phyloP scores from a whole-genome alignment of 2,329 filamentous ascomycete genomes.

The Penicillium sp. region DNA sequence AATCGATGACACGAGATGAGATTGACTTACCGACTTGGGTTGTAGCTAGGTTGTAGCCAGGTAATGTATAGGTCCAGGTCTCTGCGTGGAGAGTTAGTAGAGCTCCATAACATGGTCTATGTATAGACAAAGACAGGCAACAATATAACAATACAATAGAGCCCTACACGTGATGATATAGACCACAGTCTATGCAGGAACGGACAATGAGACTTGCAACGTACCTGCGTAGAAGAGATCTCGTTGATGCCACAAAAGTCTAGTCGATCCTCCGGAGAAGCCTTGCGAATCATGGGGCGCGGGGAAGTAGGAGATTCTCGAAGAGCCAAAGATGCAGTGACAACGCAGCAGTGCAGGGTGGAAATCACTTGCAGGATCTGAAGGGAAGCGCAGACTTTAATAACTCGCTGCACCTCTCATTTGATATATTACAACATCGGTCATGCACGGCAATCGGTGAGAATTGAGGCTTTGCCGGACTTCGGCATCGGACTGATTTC shows the following conservation, averaged over 20 bases:
- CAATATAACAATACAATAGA: neutral
- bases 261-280: conserved; percentile 12
- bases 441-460: conserved; percentile 45
- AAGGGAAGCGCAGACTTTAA: conserved; percentile 33
- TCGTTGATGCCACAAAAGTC: conserved; percentile 7
- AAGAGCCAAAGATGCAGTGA: conserved; percentile 18
- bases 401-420: conserved; percentile 39
- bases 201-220: conserved; percentile 1
- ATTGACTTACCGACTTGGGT: neutral
- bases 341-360: conserved; percentile 20
- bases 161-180: conserved; percentile 14
- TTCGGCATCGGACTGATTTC: conserved; percentile 24
- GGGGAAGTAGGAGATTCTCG: conserved; percentile 3
- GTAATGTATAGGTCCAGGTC: neutral
- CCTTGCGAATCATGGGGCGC: conserved; percentile 20
- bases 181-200: conserved; percentile 12
- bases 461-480: conserved; percentile 35
- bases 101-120: too few relatives aligned
- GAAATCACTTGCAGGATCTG: conserved; percentile 24
- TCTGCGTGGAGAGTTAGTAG: neutral
- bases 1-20: too few relatives aligned
- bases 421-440: conserved; percentile 42
- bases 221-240: conserved; percentile 16
- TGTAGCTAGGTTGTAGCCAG: neutral
- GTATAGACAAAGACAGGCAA: neutral